Conservation (phyloP, 2,329 filamentous ascomycete genomes). For the Fusarium sublunatum region DNA sequence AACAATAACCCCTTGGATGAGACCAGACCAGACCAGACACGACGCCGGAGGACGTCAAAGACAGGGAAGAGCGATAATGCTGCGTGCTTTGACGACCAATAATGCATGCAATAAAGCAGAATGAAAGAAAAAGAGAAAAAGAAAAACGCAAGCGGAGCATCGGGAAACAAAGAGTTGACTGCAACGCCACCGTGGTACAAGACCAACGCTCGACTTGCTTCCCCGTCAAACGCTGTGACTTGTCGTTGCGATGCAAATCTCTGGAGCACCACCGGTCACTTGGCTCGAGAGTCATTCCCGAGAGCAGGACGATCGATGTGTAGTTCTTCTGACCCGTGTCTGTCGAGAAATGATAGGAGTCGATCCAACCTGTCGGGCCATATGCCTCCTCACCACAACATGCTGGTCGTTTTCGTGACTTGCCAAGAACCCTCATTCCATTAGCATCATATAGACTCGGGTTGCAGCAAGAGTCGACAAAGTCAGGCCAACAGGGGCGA, state of each 20-base stretch:
- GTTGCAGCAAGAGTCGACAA: not conserved
- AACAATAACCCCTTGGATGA: not conserved
- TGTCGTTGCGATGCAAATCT: slow-evolving; percentile 5
- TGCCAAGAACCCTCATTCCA: not conserved
- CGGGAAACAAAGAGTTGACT: slow-evolving; percentile 13
- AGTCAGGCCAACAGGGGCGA: not conserved
- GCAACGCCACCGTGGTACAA: slow-evolving; percentile 29
- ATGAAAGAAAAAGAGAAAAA: not conserved
- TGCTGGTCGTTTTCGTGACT: slow-evolving; percentile 14
- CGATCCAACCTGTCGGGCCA: not conserved
- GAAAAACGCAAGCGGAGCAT: slow-evolving; percentile 3
- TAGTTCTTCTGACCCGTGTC: slow-evolving; percentile 21
- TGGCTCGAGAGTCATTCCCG: slow-evolving; percentile 11
- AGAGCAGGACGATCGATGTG: slow-evolving; percentile 15
- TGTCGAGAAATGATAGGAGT: slow-evolving; percentile 11
- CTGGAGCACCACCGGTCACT: slow-evolving; percentile 8
- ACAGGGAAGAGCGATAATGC: slow-evolving; percentile 7
- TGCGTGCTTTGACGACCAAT: slow-evolving; percentile 20
- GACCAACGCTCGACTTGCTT: slow-evolving; percentile 37
- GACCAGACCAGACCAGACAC: not conserved
- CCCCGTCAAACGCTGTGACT: slow-evolving; percentile 35
- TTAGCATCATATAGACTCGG: slow-evolving; percentile 1
- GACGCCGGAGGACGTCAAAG: slow-evolving; percentile 28
- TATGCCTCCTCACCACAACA: slow-evolving; percentile 7
- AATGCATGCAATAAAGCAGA: slow-evolving; percentile 19